Evolutionary conservation across 495 filamentous ascomycete species (phyloP).

Genomic region (Talaromyces proteolyticus): DNA sequence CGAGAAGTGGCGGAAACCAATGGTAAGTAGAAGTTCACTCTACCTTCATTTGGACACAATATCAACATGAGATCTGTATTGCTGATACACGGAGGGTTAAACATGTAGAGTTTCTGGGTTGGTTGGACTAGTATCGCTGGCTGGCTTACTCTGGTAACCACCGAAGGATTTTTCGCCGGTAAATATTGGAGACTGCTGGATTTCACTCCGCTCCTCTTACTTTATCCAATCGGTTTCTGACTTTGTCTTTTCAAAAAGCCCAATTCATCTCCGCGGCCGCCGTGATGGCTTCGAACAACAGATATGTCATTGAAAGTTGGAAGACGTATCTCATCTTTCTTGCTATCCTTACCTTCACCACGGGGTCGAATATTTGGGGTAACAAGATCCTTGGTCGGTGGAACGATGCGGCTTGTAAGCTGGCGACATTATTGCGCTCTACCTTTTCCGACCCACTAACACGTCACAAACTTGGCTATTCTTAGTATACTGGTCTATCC

Average conservation of each 20-base stretch:
- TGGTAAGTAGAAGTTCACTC: too few relatives aligned
- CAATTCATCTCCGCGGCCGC: background rate
- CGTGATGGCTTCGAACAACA: background rate
- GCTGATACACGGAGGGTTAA: too few relatives aligned
- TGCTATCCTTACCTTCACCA: background rate
- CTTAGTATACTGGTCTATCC: slow-evolving; percentile 1
- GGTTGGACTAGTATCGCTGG: slow-evolving; percentile 1
- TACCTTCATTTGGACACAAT: too few relatives aligned
- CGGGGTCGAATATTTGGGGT: background rate
- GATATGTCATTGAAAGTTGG: background rate
- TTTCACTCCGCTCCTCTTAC: too few relatives aligned
- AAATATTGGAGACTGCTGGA: background rate
- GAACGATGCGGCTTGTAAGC: slow-evolving; percentile 1
- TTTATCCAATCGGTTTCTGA: background rate
- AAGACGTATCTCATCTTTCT: slow-evolving; percentile 1
- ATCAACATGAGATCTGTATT: too few relatives aligned
- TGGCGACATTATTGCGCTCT: background rate
- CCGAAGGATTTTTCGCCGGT: slow-evolving; percentile 1
- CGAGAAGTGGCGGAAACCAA: background rate
- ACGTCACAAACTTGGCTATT: background rate
- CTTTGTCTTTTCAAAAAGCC: background rate
- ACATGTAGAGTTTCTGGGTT: slow-evolving; percentile 6
- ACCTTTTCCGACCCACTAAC: background rate
- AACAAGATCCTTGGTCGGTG: background rate
- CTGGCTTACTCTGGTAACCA: background rate